Percentiles rank a stretch among this genome's conserved stretches.
These are phyloP conservation scores for Ogataea trehalophila DNA, from an alignment of 805 yeast genomes.

Conservation along the genomic window DNA sequence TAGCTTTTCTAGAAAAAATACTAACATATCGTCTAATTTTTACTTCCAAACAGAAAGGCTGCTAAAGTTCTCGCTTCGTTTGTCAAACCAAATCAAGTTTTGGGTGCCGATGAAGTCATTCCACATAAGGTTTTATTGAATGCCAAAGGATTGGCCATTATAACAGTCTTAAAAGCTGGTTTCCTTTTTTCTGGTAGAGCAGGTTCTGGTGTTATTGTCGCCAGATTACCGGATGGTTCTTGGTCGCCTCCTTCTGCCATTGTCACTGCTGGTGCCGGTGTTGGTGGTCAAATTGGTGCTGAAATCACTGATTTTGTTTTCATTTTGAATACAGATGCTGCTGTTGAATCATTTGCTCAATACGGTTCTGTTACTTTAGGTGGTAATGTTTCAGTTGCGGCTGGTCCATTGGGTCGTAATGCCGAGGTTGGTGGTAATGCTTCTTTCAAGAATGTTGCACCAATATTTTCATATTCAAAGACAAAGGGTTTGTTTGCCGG, in stretches of 20 bases:
- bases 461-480: slow-evolving; percentile 89
- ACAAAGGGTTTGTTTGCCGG: slow-evolving; percentile 98
- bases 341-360: slow-evolving; percentile 92
- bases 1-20: neutral
- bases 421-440: slow-evolving; percentile 98
- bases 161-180: slow-evolving; percentile 96
- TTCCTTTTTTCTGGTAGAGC: slow-evolving; percentile 95
- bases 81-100: slow-evolving; percentile 88
- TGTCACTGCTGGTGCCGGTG: slow-evolving; percentile 96
- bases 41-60: slow-evolving; percentile 57
- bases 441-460: slow-evolving; percentile 78
- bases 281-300: slow-evolving; percentile 96
- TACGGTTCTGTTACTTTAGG: slow-evolving; percentile 93
- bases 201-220: slow-evolving; percentile 94
- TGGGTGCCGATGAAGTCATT: slow-evolving; percentile 83
- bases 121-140: slow-evolving; percentile 83
- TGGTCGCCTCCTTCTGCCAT: slow-evolving; percentile 99
- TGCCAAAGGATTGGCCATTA: slow-evolving; percentile 88
- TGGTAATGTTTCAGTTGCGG: slow-evolving; percentile 92
- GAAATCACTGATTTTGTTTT: slow-evolving; percentile 95
- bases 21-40: neutral
- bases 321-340: slow-evolving; percentile 78
- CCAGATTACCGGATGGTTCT: slow-evolving; percentile 87
- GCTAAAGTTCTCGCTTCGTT: slow-evolving; percentile 88
- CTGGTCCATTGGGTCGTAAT: slow-evolving; percentile 95